Evolutionary conservation across 169 alveolate species (phyloP), one percentile per base, ranked within the genome.

Genomic region (Plasmodium berghei): DNA sequence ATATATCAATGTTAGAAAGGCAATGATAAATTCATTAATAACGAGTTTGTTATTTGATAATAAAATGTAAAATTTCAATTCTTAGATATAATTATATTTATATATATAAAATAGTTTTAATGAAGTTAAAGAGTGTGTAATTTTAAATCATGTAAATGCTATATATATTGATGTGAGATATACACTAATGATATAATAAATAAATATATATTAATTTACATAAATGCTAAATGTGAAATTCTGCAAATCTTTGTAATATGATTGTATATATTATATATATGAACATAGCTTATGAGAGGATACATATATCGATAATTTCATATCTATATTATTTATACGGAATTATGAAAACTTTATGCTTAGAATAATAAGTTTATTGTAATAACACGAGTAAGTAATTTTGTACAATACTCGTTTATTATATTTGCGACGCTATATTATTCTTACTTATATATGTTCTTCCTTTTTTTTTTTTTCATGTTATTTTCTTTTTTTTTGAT

Each of bases 31-130:
- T 10, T 18, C 22, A 63, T 63, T 63, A n/a, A 64, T 58, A 58
- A 16, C 22, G 52, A 64, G 73, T 64, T 64, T 64, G 22, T 64
- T 64, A 64, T 40, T 34, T 64, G 55, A 64, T 40, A 64, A 64
- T 28, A 64, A 58, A 9, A 16, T 58, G 20, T 64, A 64, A 64
- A 34, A 12, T 64, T 34, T 64, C n/a, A 34, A 28, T 64, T 10
- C 40, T 34, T 64, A 58, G 22, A 58, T 58, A 58, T 58, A 58
- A 63, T 63, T 63, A 28, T 63, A 28, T 63, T 14, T 63, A 63
- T 63, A 62, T 62, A 26, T 9, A 10, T 63, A 28, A 14, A 0
- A 64, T 64, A 64, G 55, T 64, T 64, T 64, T 64, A 26, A 64
- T 14, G 5, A 40, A 64, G 14, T 5, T 58, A 3, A 52, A 10